These are phyloP conservation scores for Apiotrichum sp. DNA, from an alignment of 1,284 basidiomycete species.

Conservation along the genomic window DNA sequence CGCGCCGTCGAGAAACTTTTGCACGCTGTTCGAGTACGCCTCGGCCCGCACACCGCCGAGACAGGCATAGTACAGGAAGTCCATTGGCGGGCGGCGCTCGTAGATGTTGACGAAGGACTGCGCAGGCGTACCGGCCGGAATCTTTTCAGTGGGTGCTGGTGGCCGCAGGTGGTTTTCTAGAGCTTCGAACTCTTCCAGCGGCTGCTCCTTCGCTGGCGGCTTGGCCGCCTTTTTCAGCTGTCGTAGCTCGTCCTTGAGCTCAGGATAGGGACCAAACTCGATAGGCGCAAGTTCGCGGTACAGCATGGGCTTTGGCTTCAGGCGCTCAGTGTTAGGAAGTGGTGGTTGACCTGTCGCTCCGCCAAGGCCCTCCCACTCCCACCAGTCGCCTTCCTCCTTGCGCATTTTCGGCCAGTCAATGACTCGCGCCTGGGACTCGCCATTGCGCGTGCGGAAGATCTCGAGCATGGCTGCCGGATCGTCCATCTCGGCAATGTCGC, in stretches of 20 bases:
- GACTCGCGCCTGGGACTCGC: slow-evolving; percentile 11
- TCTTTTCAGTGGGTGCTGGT: not conserved
- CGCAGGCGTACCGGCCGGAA: not conserved
- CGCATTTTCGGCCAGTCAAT: slow-evolving; percentile 37
- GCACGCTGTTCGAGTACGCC: slow-evolving; percentile 38
- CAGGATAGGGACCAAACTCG: slow-evolving; percentile 34
- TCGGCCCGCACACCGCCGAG: slow-evolving; percentile 36
- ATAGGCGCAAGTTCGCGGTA: slow-evolving; percentile 20
- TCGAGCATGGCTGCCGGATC: slow-evolving; percentile 32
- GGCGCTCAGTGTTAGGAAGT: slow-evolving; percentile 13
- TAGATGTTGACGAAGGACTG: slow-evolving; percentile 31
- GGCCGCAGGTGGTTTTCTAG: slow-evolving; percentile 31
- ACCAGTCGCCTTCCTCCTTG: slow-evolving; percentile 28
- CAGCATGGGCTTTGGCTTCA: slow-evolving; percentile 17
- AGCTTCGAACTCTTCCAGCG: slow-evolving; percentile 21
- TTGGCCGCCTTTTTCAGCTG: not conserved
- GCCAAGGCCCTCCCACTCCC: slow-evolving; percentile 34
- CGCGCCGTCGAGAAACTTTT: slow-evolving; percentile 38
- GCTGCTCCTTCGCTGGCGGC: not conserved
- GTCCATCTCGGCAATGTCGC: slow-evolving; percentile 44
- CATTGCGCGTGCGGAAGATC: slow-evolving; percentile 3
- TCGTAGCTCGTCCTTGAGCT: slow-evolving; percentile 26
- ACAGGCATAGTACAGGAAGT: slow-evolving; percentile 28
- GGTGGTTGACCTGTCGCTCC: slow-evolving; percentile 33
- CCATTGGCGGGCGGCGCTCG: slow-evolving; percentile 19